These are phyloP conservation scores for Pilatotrama ljubarskyi DNA, from an alignment of 768 basidiomycete genomes.

Conservation along the genomic window DNA sequence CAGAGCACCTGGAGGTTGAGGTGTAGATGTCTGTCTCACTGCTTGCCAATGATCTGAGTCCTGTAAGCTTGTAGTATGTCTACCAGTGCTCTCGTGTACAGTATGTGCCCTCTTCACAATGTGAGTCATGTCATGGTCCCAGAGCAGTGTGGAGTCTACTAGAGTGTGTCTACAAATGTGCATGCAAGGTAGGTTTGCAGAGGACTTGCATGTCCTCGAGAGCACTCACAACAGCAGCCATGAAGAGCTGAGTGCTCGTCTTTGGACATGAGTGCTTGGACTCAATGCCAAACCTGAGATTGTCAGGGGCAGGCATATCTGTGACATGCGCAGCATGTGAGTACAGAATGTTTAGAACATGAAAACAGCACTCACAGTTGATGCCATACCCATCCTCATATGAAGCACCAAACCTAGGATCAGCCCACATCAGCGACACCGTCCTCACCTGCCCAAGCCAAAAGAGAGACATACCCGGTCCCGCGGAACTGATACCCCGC, in stretches of 20 bases:
- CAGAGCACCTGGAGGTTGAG: slow-evolving; percentile 38
- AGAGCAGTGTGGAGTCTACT: neutral
- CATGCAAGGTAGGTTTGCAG: slow-evolving; percentile 8
- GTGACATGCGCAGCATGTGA: neutral
- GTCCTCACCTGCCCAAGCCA: neutral
- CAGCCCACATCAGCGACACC: neutral
- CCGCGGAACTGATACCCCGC: slow-evolving; percentile 85
- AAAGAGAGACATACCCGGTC: slow-evolving; percentile 59
- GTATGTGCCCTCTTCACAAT: neutral
- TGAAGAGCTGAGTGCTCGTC: slow-evolving; percentile 74
- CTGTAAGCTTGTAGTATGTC: neutral
- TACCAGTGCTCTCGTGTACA: neutral
- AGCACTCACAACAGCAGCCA: slow-evolving; percentile 57
- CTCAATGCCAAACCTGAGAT: slow-evolving; percentile 92
- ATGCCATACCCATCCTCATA: slow-evolving; percentile 92
- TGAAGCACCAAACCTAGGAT: slow-evolving; percentile 67
- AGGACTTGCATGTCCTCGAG: slow-evolving; percentile 64
- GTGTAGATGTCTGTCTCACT: slow-evolving; percentile 18
- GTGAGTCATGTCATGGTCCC: neutral
- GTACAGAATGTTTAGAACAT: neutral
- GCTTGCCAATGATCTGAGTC: neutral
- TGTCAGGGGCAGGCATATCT: slow-evolving; percentile 80
- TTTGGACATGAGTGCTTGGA: slow-evolving; percentile 70
- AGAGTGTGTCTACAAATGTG: slow-evolving; percentile 17
- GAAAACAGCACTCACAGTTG: slow-evolving; percentile 63